Conservation (phyloP, 1,139 yeast species). For the Candida albicans region DNA sequence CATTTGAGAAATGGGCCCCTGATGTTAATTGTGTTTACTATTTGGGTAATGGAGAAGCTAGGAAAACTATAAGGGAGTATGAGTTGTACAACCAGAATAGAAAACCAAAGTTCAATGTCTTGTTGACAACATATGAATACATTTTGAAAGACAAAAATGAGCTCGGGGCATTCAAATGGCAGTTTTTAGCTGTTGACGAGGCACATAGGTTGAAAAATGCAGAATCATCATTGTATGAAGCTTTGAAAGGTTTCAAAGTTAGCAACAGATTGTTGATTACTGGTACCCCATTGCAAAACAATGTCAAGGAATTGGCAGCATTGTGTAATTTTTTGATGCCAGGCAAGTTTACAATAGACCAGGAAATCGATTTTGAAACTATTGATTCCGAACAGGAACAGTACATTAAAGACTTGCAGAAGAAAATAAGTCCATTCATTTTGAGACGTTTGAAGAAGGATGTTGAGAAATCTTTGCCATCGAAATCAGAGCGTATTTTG, state of each 20-base stretch:
- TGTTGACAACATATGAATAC: conserved; percentile 93
- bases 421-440: conserved; percentile 84
- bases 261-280: conserved; percentile 87
- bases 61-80: conserved; percentile 77
- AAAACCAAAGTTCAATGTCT: conserved; percentile 82
- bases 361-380: conserved; percentile 90
- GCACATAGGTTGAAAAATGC: conserved; percentile 96
- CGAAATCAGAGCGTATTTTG: conserved; percentile 90
- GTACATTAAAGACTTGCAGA: conserved; percentile 82
- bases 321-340: conserved; percentile 95
- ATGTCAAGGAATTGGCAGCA: conserved; percentile 93
- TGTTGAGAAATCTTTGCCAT: conserved; percentile 94
- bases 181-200: conserved; percentile 95
- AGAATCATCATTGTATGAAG: conserved; percentile 88
- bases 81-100: conserved; percentile 69
- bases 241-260: conserved; percentile 78
- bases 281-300: conserved; percentile 97
- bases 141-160: conserved; percentile 84
- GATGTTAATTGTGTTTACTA: conserved; percentile 91
- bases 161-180: conserved; percentile 88
- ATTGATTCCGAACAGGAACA: conserved; percentile 85
- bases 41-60: conserved; percentile 86
- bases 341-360: conserved; percentile 84
- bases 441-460: conserved; percentile 92
- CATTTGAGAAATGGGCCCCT: conserved; percentile 97